These are phyloP conservation scores for Claviceps paspali DNA, from an alignment of 2,329 filamentous ascomycete species.

Conservation along the genomic window DNA sequence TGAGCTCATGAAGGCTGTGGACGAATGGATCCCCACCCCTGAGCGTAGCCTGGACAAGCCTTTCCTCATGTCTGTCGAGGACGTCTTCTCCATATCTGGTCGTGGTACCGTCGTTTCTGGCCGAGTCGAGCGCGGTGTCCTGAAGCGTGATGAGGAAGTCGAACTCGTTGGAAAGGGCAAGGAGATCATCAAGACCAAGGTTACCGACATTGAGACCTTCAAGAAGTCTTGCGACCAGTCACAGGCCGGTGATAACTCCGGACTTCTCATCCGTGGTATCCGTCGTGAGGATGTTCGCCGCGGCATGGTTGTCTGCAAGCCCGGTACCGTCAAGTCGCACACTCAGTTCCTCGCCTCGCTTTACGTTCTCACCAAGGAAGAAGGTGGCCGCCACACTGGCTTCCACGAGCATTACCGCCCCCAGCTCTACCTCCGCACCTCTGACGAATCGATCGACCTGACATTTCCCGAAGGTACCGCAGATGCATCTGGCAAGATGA, in stretches of 20 bases:
- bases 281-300: conserved; percentile 88
- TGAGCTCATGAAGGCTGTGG: conserved; percentile 77
- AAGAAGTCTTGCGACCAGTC: conserved; percentile 99
- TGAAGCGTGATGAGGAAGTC: conserved; percentile 90
- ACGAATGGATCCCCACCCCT: conserved; percentile 92
- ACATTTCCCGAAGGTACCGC: conserved; percentile 75
- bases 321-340: conserved; percentile 73
- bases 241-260: conserved; percentile 93
- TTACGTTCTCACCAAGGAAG: conserved; percentile 95
- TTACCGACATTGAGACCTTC: conserved; percentile 99
- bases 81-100: conserved; percentile 77
- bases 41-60: conserved; percentile 92
- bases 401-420: conserved; percentile 95
- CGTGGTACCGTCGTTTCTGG: conserved; percentile 95
- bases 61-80: conserved; percentile 97
- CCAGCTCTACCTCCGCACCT: conserved; percentile 89
- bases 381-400: conserved; percentile 91
- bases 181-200: conserved; percentile 88
- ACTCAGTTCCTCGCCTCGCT: conserved; percentile 87
- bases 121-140: conserved; percentile 84
- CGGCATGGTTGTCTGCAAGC: conserved; percentile 85
- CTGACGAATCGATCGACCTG: conserved; percentile 64
- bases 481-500: conserved; percentile 58
- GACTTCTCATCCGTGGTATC: conserved; percentile 86
- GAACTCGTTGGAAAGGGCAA: conserved; percentile 82